Percentiles rank a stretch among this genome's conserved stretches.
Conservation (phyloP, 257 asterid genomes). For the Phtheirospermum japonicum region DNA sequence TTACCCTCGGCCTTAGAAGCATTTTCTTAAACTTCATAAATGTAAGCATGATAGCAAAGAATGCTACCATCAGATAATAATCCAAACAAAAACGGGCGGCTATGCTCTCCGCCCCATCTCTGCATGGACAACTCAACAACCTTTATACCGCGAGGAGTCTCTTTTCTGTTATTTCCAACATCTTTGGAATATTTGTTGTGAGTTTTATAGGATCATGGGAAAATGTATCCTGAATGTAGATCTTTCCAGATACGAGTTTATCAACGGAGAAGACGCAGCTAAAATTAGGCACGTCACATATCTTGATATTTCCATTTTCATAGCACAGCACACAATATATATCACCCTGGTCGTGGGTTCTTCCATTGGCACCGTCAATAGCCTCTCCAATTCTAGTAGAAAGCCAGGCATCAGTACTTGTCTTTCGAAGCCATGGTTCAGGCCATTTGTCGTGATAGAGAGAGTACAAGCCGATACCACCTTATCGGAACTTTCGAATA, state of each 20-base stretch:
- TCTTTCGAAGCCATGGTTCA: constrained; percentile 92
- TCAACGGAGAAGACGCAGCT: constrained; percentile 68
- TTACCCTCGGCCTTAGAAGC: constrained; percentile 51
- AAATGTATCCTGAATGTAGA: constrained; percentile 60
- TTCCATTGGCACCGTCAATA: constrained; percentile 85
- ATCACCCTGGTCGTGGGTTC: constrained; percentile 83
- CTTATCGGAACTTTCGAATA: constrained; percentile 57
- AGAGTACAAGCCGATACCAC: constrained; percentile 77
- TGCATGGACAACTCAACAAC: constrained; percentile 93
- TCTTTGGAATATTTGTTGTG: constrained; percentile 45
- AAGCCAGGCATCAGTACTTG: constrained; percentile 99
- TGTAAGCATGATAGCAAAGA: constrained; percentile 86
- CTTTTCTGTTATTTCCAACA: constrained; percentile 60
- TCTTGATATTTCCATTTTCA: constrained; percentile 76
- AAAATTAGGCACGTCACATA: constrained; percentile 86
- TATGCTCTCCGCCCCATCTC: constrained; percentile 72
- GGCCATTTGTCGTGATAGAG: constrained; percentile 92
- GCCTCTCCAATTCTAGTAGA: constrained; percentile 87
- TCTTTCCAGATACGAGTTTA: constrained; percentile 75
- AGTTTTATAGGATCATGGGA: constrained; percentile 40
- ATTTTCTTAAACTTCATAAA: constrained; percentile 68
- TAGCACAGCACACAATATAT: constrained; percentile 81
- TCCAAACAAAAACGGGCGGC: constrained; percentile 85
- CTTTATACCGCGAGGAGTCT: constrained; percentile 51
- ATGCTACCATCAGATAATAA: constrained; percentile 90